phyloP scores from a whole-genome alignment of 768 basidiomycete species.

The Steccherinum ochraceum region DNA sequence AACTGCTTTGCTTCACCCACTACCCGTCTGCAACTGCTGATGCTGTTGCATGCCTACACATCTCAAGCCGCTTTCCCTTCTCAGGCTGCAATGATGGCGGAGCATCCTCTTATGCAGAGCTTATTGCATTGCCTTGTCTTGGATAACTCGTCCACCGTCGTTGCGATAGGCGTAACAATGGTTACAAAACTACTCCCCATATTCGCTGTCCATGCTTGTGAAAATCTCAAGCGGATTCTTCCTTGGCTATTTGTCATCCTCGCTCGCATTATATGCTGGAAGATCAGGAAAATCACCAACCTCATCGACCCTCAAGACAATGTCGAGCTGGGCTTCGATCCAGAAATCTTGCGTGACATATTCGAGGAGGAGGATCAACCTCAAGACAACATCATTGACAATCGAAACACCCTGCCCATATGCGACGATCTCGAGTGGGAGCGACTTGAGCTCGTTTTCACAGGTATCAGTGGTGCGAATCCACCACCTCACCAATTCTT shows the following conservation, averaged over 20 bases:
- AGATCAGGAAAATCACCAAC: conserved; percentile 37
- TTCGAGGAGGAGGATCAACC: conserved; percentile 11
- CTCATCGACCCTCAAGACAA: conserved; percentile 1
- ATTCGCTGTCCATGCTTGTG: conserved; percentile 57
- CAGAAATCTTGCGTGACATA: conserved; percentile 15
- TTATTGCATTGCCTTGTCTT: conserved; percentile 63
- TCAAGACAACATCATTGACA: conserved; percentile 4
- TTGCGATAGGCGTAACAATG: conserved; percentile 55
- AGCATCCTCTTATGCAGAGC: conserved; percentile 57
- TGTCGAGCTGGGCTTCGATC: conserved; percentile 6
- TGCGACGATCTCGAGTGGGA: conserved; percentile 63
- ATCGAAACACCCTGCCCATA: conserved; percentile 20
- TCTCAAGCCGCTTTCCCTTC: conserved; percentile 47
- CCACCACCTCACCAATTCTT: conserved; percentile 67
- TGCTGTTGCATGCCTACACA: conserved; percentile 57
- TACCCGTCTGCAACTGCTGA: conserved; percentile 63
- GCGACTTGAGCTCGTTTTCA: conserved; percentile 56
- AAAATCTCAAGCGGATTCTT: conserved; percentile 50
- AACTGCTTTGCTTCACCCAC: conserved; percentile 53
- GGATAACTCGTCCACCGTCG: conserved; percentile 70
- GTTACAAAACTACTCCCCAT: conserved; percentile 71
- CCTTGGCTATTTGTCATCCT: conserved; percentile 64
- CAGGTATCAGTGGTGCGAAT: conserved; percentile 41
- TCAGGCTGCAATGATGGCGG: conserved; percentile 42
- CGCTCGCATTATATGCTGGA: conserved; percentile 73